phyloP scores from a whole-genome alignment of 495 filamentous ascomycete genomes.

The Arthonia radiata region DNA sequence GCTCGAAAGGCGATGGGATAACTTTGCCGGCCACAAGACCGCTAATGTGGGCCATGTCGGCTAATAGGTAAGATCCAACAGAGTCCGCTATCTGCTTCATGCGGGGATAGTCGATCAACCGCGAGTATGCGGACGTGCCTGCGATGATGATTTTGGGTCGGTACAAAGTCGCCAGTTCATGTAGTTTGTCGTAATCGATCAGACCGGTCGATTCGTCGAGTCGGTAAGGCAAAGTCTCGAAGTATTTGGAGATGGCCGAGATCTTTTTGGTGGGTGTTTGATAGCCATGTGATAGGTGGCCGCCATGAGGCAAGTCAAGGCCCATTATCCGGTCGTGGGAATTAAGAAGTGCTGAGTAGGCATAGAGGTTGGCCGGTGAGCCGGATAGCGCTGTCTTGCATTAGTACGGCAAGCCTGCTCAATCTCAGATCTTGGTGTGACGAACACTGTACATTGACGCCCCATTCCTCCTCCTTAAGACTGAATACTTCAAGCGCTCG shows the following conservation, averaged over 20 bases:
- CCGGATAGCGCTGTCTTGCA: conserved; percentile 57
- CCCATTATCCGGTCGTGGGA: conserved; percentile 94
- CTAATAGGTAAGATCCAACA: conserved; percentile 73
- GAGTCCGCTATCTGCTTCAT: conserved; percentile 76
- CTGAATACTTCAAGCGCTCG: conserved; percentile 72
- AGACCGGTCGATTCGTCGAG: conserved; percentile 73
- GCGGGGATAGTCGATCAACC: conserved; percentile 71
- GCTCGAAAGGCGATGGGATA: conserved; percentile 63
- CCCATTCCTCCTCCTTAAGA: conserved; percentile 69
- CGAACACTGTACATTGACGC: conserved; percentile 90
- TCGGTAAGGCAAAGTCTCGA: conserved; percentile 87
- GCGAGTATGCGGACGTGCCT: conserved; percentile 83
- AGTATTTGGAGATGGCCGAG: conserved; percentile 93
- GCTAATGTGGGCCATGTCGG: conserved; percentile 97
- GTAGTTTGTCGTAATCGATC: conserved; percentile 81
- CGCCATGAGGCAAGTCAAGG: conserved; percentile 84
- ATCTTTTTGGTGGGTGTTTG: conserved; percentile 97
- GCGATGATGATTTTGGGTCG: conserved; percentile 89
- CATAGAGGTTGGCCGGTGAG: conserved; percentile 86
- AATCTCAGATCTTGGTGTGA: conserved; percentile 1
- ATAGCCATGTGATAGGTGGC: conserved; percentile 92
- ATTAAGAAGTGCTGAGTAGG: conserved; percentile 77
- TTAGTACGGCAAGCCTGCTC: conserved; percentile 4
- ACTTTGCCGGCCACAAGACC: conserved; percentile 81
- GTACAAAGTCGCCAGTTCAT: conserved; percentile 64